Evolutionary conservation across 345 rosid genomes (phyloP), one percentile per base, ranked within the genome.

Genomic region (Gossypium raimondii): DNA sequence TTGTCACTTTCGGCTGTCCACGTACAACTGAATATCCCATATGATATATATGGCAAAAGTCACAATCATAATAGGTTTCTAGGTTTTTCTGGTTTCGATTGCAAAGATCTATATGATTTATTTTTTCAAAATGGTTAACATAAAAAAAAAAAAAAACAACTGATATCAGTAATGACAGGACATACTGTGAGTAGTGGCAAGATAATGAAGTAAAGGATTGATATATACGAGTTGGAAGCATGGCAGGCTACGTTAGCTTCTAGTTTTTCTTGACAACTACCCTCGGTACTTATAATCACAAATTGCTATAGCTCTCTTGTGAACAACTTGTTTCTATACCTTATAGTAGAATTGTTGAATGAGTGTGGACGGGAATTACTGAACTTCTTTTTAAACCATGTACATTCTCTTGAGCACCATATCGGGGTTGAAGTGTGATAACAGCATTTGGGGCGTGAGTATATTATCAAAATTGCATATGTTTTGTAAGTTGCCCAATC

Each of bases 371-470:
- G 25, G 2, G 25, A 24, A 24, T 24, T 24, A 24, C 25, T 24
- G 25, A 24, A 24, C 25, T 24, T 24, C 25, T 24, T 24, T 24
- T 24, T 24, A 24, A 24, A 1, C 25, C 48, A 7, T 45, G 10
- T 7, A 45, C 25, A 17, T 17, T 65, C 27, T 43, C 52, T 59
- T 77, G 89, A 72, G 87, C 87, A 7, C 91, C 87, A 45, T 84
- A 82, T 61, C 76, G 87, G 52, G 92, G 92, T 55, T 86, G 85
- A 67, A 88, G 90, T 18, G 77, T 82, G 67, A 84, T 70, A 17
- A 77, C 75, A 13, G 86, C 79, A 7, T 53, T 4, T 0, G 94
- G 91, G 70, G 92, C 80, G 55, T 87, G 94, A 9, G 72, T 47
- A 81, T 87, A 88, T 24, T 24, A 24, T 24, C 1, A 24, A 24